A percentile compares a stretch with the other conserved stretches of the same genome.
phyloP scores from a whole-genome alignment of 768 basidiomycete species.

The Tephrocybe sp. region DNA sequence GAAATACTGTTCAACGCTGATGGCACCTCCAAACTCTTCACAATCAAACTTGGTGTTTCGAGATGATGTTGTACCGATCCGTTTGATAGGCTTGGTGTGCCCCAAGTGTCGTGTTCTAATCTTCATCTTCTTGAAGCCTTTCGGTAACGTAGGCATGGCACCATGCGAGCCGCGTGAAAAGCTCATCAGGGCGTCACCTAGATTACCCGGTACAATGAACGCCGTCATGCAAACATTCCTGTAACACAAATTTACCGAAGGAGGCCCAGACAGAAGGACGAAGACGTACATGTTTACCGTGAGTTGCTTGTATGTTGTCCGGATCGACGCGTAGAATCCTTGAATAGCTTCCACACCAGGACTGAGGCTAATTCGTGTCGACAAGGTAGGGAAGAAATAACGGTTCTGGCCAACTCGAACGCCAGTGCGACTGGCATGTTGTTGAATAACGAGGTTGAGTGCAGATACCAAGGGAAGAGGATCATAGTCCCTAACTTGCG shows the following conservation, averaged over 20 bases:
- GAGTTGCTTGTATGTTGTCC: constrained; percentile 45
- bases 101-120: constrained; percentile 57
- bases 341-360: constrained; percentile 36
- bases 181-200: constrained; percentile 53
- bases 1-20: constrained; percentile 68
- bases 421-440: constrained; percentile 44
- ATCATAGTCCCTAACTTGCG: constrained; percentile 43
- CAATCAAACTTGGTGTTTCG: constrained; percentile 44
- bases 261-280: not conserved
- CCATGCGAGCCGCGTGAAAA: constrained; percentile 44
- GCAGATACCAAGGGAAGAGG: constrained; percentile 51
- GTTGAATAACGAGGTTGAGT: constrained; percentile 55
- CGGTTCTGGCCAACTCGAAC: constrained; percentile 52
- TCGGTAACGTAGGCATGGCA: constrained; percentile 43
- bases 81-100: constrained; percentile 49
- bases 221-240: constrained; percentile 58
- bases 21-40: constrained; percentile 46
- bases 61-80: constrained; percentile 35
- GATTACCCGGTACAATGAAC: constrained; percentile 56
- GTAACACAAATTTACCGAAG: not conserved
- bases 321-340: constrained; percentile 51
- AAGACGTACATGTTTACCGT: constrained; percentile 50
- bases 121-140: constrained; percentile 51
- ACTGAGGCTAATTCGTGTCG: constrained; percentile 26
- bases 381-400: constrained; percentile 48